A percentile compares a stretch with the other conserved stretches of the same genome.
phyloP scores from a whole-genome alignment of 805 yeast genomes.

The Nakazawaea pomicola region DNA sequence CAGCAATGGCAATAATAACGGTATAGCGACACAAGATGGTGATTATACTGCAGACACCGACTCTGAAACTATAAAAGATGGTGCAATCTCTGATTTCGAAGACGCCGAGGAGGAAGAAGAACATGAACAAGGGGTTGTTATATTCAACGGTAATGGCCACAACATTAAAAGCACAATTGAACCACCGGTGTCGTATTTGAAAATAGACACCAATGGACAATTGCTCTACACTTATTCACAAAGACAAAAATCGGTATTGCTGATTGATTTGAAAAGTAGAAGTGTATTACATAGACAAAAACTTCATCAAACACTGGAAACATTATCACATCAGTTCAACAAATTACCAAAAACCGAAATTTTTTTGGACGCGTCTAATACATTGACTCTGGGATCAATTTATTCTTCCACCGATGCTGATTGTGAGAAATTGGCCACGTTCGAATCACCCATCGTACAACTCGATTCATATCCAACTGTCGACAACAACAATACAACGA shows the following conservation, averaged over 20 bases:
- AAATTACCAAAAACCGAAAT: too few relatives aligned
- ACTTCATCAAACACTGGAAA: neutral
- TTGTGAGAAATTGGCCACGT: too few relatives aligned
- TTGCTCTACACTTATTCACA: neutral
- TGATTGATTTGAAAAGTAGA: neutral
- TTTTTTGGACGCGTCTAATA: neutral
- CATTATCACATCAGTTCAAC: neutral
- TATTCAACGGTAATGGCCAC: too few relatives aligned
- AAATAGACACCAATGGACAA: neutral
- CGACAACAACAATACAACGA: too few relatives aligned
- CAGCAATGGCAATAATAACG: too few relatives aligned
- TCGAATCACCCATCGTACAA: too few relatives aligned
- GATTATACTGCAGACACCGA: conserved; percentile 5
- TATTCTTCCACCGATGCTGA: too few relatives aligned
- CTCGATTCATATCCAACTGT: too few relatives aligned
- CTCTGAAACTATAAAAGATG: conserved; percentile 1
- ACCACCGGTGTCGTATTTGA: neutral
- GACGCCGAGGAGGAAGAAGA: neutral
- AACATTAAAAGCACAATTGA: too few relatives aligned
- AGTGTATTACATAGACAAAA: neutral
- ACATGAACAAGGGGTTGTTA: neutral
- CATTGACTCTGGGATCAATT: neutral
- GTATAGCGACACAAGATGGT: too few relatives aligned
- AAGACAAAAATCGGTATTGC: neutral
- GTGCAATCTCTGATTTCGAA: too few relatives aligned